Base-by-base conservation (phyloP, 306 rosid species). In the Prunus davidiana region DNA sequence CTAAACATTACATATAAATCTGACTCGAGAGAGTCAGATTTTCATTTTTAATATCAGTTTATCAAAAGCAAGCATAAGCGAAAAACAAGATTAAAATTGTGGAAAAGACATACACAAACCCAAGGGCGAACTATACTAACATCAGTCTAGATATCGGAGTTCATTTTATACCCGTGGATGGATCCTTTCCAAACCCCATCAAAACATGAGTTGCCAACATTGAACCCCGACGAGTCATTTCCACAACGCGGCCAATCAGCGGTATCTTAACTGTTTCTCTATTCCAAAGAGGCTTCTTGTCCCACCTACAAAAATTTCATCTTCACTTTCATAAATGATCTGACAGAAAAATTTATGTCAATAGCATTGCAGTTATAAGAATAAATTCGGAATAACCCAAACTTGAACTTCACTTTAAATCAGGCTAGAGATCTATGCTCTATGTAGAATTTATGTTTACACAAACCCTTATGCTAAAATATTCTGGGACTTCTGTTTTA, bases 111-210 rank as follows among this genome's bases (percentile, higher is more conserved):
- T 38, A 13, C 51, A 41, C 54, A 12, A n/a, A 9, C 12, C 24
- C 60, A 20, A 43, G 34, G 63, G 18, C 43, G 34, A 30, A 61
- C 14, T 12, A 16, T 1, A 13, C 51, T 51, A 19, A 45, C 62
- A 56, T 22, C 11, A 54, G 19, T 13, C 0, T 56, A 43, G 65
- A 43, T 43, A 46, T 73, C 20, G 22, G 25, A 28, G 56, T 66
- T 71, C 67, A 34, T 57, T 81, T 73, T 43, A 55, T 56, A 27
- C 30, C 79, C n/a, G 3, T 30, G 12, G 71, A 68, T 47, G 89
- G 91, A 70, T 89, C 97, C 86, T 91, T 91, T 62, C 98, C 98
- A 52, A 93, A 93, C 67, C 93, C 70, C 98, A 93, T 89, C 51
- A 91, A 66, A 67, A 82, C 80, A 76, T 93, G 98, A 49, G 97